These are phyloP conservation scores for Neurospora terricola DNA, from an alignment of 495 filamentous ascomycete species.

Conservation along the genomic window DNA sequence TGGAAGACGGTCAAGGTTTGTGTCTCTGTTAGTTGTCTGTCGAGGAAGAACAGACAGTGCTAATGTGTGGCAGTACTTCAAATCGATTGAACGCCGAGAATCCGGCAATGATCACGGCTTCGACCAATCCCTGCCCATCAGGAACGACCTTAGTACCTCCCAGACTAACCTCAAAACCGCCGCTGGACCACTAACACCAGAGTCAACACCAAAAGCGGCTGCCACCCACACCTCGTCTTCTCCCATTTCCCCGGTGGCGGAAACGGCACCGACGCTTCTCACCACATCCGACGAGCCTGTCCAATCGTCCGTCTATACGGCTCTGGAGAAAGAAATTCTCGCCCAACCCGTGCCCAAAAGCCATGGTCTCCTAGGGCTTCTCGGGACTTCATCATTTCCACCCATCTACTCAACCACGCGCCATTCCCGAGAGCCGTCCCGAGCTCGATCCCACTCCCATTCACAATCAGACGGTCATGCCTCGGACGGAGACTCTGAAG, in stretches of 20 bases:
- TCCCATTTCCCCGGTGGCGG: background rate
- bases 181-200: background rate
- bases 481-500: background rate
- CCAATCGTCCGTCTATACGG: too few species aligned
- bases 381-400: constrained; percentile 6
- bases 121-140: constrained; percentile 47
- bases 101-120: constrained; percentile 47
- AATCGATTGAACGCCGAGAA: constrained; percentile 44
- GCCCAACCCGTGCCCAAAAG: background rate
- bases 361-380: constrained; percentile 1
- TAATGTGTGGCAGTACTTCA: constrained; percentile 47
- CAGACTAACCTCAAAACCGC: constrained; percentile 5
- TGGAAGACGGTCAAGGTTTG: constrained; percentile 72
- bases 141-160: constrained; percentile 28
- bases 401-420: constrained; percentile 34
- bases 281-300: too few species aligned
- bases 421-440: constrained; percentile 37
- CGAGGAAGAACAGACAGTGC: background rate
- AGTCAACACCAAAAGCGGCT: background rate
- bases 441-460: constrained; percentile 35
- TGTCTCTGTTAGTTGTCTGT: background rate
- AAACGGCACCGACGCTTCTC: background rate
- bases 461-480: constrained; percentile 1
- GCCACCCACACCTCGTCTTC: background rate
- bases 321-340: background rate